These are phyloP conservation scores for Geranium brycei DNA, from an alignment of 345 rosid species.

Conservation along the genomic window DNA sequence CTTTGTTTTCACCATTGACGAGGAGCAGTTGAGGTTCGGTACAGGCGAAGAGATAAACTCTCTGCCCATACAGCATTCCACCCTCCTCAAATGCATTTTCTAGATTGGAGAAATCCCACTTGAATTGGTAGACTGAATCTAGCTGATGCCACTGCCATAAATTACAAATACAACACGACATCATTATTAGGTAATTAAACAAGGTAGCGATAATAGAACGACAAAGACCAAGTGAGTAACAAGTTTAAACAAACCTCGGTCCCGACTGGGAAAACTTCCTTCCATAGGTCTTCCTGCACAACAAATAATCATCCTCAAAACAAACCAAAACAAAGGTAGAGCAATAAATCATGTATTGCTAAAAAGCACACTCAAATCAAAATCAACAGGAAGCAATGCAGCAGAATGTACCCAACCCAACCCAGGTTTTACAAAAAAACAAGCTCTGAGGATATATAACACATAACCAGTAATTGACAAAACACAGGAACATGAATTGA, in stretches of 20 bases:
- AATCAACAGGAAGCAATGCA: too few relatives aligned
- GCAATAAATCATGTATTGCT: conserved; percentile 1
- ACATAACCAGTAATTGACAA: too few relatives aligned
- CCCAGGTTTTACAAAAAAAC: too few relatives aligned
- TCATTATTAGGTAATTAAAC: conserved; percentile 3
- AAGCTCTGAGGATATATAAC: too few relatives aligned
- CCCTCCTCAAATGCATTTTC: conserved; percentile 90
- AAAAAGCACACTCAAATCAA: neutral
- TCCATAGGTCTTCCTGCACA: conserved; percentile 85
- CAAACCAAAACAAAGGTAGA: neutral
- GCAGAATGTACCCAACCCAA: too few relatives aligned
- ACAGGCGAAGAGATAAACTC: conserved; percentile 73
- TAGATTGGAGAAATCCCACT: conserved; percentile 75
- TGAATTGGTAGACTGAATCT: conserved; percentile 55
- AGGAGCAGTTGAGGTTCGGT: conserved; percentile 92
- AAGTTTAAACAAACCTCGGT: conserved; percentile 52
- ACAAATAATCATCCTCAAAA: conserved; percentile 8
- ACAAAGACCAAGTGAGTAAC: neutral
- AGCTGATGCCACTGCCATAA: conserved; percentile 80
- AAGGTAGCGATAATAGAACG: neutral
- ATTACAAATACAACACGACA: conserved; percentile 2
- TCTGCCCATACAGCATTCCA: conserved; percentile 56
- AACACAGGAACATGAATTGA: too few relatives aligned
- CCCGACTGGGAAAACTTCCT: conserved; percentile 73
- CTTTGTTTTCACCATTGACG: conserved; percentile 32